These are phyloP conservation scores for Xylaria palmicola DNA, from an alignment of 495 filamentous ascomycete species.

Conservation along the genomic window DNA sequence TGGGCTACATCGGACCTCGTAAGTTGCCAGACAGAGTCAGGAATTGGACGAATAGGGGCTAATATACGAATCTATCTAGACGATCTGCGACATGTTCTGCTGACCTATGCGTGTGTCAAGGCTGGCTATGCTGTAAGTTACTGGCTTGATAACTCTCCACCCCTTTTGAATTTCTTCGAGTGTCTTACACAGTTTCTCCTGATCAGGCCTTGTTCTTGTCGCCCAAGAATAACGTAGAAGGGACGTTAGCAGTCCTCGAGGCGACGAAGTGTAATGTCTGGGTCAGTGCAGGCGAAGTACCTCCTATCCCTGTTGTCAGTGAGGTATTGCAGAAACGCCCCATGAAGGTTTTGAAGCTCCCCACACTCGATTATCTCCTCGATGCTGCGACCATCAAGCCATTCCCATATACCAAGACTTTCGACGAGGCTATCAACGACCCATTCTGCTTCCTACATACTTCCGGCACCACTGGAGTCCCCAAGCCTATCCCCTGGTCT, in stretches of 20 bases:
- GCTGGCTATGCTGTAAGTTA: slow-evolving; percentile 26
- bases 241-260: slow-evolving; percentile 23
- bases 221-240: slow-evolving; percentile 28
- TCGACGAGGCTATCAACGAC: slow-evolving; percentile 25
- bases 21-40: too few species aligned
- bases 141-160: too few species aligned
- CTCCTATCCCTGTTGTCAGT: slow-evolving; percentile 8
- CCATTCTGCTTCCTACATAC: slow-evolving; percentile 52
- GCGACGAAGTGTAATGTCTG: slow-evolving; percentile 17
- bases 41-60: background rate
- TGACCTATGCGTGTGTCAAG: slow-evolving; percentile 29
- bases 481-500: slow-evolving; percentile 25
- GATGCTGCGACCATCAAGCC: slow-evolving; percentile 2
- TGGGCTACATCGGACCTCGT: slow-evolving; percentile 27
- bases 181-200: background rate
- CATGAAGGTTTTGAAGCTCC: slow-evolving; percentile 19
- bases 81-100: slow-evolving; percentile 21
- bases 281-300: slow-evolving; percentile 14
- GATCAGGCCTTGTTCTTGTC: slow-evolving; percentile 26
- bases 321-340: slow-evolving; percentile 13
- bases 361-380: slow-evolving; percentile 18
- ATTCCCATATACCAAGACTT: slow-evolving; percentile 24
- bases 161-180: background rate
- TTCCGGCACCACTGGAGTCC: slow-evolving; percentile 55
- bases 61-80: slow-evolving; percentile 11